Conservation (phyloP, 2,329 filamentous ascomycete species). For the Alternaria ventricosa region DNA sequence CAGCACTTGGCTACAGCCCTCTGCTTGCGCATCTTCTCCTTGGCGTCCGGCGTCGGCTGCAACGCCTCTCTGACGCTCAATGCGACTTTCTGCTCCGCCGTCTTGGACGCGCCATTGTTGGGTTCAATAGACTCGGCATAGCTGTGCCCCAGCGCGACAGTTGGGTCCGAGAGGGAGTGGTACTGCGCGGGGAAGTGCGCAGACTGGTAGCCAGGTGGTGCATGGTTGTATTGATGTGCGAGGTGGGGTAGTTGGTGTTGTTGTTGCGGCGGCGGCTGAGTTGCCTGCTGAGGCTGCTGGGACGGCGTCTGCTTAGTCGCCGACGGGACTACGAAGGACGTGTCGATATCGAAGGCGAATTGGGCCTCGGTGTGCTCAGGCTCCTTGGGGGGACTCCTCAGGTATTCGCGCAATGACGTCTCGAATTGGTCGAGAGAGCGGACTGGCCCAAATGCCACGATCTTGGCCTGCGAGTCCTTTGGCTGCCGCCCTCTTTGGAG, state of each 20-base stretch:
- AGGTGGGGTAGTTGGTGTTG: constrained; percentile 12
- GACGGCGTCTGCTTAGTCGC: constrained; percentile 2
- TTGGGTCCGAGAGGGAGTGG: constrained; percentile 35
- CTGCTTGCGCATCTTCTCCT: constrained; percentile 54
- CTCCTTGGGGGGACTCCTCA: constrained; percentile 39
- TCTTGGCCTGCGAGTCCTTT: constrained; percentile 45
- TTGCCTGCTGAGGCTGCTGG: constrained; percentile 1
- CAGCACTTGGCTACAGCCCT: constrained; percentile 56
- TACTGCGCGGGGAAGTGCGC: constrained; percentile 32
- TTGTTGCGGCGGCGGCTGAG: neutral
- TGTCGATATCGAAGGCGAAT: constrained; percentile 48
- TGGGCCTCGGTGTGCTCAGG: constrained; percentile 50
- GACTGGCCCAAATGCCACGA: constrained; percentile 36
- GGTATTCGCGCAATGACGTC: constrained; percentile 44
- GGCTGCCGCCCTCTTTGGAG: constrained; percentile 48
- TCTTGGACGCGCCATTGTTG: constrained; percentile 17
- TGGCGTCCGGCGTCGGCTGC: constrained; percentile 44
- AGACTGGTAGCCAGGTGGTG: constrained; percentile 39
- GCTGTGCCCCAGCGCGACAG: constrained; percentile 30
- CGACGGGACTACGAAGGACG: constrained; percentile 41
- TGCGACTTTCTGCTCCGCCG: constrained; percentile 31
- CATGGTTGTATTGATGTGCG: constrained; percentile 20
- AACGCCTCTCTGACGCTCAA: constrained; percentile 47
- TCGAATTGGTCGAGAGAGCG: constrained; percentile 47
- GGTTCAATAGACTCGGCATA: constrained; percentile 17